Percentiles rank a stretch among this genome's conserved stretches.
Conservation (phyloP, 2,329 filamentous ascomycete genomes). For the Colletotrichum sp. region DNA sequence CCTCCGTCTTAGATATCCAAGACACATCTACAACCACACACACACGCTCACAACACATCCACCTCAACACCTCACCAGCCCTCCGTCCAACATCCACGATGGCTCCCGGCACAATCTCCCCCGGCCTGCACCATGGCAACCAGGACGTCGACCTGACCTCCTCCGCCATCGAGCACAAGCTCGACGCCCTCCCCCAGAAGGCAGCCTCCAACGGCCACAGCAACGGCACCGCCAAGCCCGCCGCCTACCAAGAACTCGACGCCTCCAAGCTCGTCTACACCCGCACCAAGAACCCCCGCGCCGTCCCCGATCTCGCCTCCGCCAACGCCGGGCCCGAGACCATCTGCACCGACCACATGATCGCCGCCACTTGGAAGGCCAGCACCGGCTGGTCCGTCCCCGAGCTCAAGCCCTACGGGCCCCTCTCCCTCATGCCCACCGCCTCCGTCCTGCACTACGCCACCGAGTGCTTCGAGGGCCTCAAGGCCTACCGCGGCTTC, state of each 20-base stretch:
- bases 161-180: constrained; percentile 56
- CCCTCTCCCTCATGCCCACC: constrained; percentile 79
- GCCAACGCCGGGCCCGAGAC: constrained; percentile 55
- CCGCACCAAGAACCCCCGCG: constrained; percentile 53
- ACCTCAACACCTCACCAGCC: not conserved
- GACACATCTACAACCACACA: not conserved
- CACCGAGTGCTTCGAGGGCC: constrained; percentile 88
- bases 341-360: constrained; percentile 86
- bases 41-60: not conserved
- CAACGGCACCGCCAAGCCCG: constrained; percentile 43
- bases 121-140: constrained; percentile 45
- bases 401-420: constrained; percentile 77
- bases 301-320: constrained; percentile 55
- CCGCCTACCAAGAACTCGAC: constrained; percentile 65
- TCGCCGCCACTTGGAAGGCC: constrained; percentile 72
- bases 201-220: constrained; percentile 27
- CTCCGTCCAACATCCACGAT: constrained; percentile 18
- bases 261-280: constrained; percentile 70
- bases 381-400: constrained; percentile 75
- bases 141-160: constrained; percentile 58
- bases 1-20: not conserved
- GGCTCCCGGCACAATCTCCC: constrained; percentile 31
- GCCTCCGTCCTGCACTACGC: constrained; percentile 87
- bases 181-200: constrained; percentile 35
- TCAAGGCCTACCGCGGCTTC: constrained; percentile 80